Conservation (phyloP, 352 stramenopile genomes). For the Pythium rhizo-oryzae region DNA sequence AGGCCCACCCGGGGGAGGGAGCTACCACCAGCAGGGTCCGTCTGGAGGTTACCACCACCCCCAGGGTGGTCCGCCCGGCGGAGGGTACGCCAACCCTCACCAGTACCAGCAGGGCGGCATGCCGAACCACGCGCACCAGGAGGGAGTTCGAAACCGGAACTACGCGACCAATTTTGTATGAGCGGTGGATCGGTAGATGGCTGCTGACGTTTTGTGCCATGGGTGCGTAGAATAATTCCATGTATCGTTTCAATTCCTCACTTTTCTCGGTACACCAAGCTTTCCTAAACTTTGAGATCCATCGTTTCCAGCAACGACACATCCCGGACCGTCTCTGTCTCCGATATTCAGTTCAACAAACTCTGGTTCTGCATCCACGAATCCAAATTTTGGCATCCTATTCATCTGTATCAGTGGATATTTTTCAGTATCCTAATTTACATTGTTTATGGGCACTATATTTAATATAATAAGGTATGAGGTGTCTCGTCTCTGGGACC, state of each 20-base stretch:
- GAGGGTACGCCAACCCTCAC: neutral
- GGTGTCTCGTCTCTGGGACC: neutral
- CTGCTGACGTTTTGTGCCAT: neutral
- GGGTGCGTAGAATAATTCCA: neutral
- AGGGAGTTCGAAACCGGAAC: slow-evolving; percentile 11
- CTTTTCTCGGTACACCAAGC: neutral
- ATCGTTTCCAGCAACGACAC: neutral
- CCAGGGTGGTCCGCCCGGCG: neutral
- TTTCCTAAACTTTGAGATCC: neutral
- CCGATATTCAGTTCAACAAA: slow-evolving; percentile 11
- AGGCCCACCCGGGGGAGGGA: neutral
- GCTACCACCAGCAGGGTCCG: neutral
- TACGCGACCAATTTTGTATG: slow-evolving; percentile 35
- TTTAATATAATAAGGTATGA: neutral
- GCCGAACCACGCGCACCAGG: slow-evolving; percentile 14
- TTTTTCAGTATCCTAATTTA: too few relatives aligned
- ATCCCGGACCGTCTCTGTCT: slow-evolving; percentile 3
- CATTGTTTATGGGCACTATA: neutral
- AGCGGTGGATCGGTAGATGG: neutral
- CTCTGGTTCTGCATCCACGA: neutral
- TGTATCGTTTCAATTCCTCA: slow-evolving; percentile 1
- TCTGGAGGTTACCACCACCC: neutral
- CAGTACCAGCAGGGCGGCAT: slow-evolving; percentile 1
- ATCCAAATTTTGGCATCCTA: neutral
- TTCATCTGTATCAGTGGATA: slow-evolving; percentile 10